Percentiles rank a stretch among this genome's conserved stretches.
Conservation (phyloP, 2,329 filamentous ascomycete species). For the Phyllosticta capitalensis region DNA sequence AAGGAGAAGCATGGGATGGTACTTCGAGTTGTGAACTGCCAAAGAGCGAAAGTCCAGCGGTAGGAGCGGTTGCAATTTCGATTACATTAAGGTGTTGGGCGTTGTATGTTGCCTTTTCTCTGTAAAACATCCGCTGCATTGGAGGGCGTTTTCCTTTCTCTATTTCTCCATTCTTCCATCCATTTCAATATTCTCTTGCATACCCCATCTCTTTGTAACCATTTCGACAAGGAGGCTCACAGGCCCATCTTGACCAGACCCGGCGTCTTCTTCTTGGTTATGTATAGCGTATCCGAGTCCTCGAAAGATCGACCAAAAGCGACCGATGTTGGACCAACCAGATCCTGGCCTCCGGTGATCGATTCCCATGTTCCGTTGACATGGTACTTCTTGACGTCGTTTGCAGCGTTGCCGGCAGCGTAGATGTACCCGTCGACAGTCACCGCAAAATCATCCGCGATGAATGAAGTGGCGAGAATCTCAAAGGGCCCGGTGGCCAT, state of each 20-base stretch:
- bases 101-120: background rate
- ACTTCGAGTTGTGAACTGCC: constrained; percentile 8
- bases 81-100: background rate
- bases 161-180: background rate
- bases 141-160: background rate
- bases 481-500: background rate
- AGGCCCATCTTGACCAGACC: background rate
- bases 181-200: background rate
- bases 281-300: constrained; percentile 16
- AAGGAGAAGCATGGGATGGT: constrained; percentile 7
- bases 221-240: background rate
- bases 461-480: background rate
- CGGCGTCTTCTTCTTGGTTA: constrained; percentile 9
- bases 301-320: constrained; percentile 14
- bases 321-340: constrained; percentile 15
- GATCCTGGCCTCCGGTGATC: constrained; percentile 7
- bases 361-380: constrained; percentile 12
- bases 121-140: background rate
- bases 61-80: background rate
- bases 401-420: background rate
- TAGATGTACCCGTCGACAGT: background rate
- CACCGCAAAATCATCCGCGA: constrained; percentile 6
- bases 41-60: background rate
- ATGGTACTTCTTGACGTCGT: constrained; percentile 3
- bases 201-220: background rate